Evolutionary conservation across 176 grass and related monocot species (phyloP), one percentile per base, ranked within the genome.

Genomic region (Cymbopogon citratus): DNA sequence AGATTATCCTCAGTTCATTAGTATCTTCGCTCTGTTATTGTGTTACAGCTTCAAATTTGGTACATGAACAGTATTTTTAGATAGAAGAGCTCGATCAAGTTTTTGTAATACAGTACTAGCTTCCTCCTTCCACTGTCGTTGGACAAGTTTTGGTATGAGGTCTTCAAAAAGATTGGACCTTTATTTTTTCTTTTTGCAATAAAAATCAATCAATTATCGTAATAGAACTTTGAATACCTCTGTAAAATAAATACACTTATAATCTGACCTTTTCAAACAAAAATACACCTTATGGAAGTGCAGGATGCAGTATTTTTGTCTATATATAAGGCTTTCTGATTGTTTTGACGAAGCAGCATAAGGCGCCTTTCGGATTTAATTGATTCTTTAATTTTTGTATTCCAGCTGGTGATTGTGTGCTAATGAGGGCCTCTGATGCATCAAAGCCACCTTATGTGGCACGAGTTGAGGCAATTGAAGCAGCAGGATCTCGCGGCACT

Each of bases 401-500:
- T 86, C 3, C 91, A 97, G 94, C 94, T 77, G 81, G 64, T 4
- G 94, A 97, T 73, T 97, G 94, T 51, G 91, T 97, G 65, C 70
- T 97, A 52, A 97, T 97, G 94, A 86, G 67, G n/a, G 64, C 91
- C 51, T 73, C 67, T 41, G 94, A 97, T 84, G 2, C 89, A 66
- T 91, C 89, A 36, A 90, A 92, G 65, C 74, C 86, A 40, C 94
- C 91, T 1, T 97, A 97, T 61, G 94, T 97, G 71, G 75, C 94
- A 60, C 93, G 75, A 59, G 73, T 97, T 7, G 94, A 97, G 65
- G 64, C 85, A 26, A 97, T 97, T 67, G 94, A 97, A 71, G 91
- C 89, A 61, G 84, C 86, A 75, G 89, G 86, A 23, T 77, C 92
- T 49, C 87, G 94, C 46, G 87, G 86, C 23, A 93, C 94, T 23